A percentile compares a stretch with the other conserved stretches of the same genome.
Conservation (phyloP, 306 rosid genomes). For the Citrullus mucosospermus region DNA sequence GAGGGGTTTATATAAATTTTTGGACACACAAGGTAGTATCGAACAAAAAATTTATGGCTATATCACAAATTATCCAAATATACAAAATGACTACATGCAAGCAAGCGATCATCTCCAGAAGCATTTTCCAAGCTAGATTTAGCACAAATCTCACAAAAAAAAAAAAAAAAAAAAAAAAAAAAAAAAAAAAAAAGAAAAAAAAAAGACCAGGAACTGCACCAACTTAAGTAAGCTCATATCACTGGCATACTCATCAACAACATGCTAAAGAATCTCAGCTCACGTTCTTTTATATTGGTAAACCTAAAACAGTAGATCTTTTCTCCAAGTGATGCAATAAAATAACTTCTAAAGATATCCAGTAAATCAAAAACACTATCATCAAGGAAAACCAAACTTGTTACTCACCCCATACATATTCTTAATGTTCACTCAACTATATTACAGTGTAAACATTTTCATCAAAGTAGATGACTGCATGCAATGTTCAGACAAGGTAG, state of each 20-base stretch:
- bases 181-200: too few species aligned
- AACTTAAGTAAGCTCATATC: too few species aligned
- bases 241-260: background rate
- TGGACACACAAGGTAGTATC: background rate
- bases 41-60: background rate
- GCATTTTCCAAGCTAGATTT: background rate
- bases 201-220: too few species aligned
- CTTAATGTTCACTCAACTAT: too few species aligned
- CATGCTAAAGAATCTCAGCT: background rate
- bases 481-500: too few species aligned
- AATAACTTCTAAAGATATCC: background rate
- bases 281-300: background rate
- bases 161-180: too few species aligned
- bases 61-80: background rate
- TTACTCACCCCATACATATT: too few species aligned
- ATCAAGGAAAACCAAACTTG: too few species aligned
- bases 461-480: too few species aligned
- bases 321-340: background rate
- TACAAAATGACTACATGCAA: background rate
- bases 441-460: too few species aligned
- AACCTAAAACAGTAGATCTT: background rate
- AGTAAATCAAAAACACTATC: background rate
- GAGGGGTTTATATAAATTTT: background rate
- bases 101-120: too few species aligned
- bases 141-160: too few species aligned